Evolutionary conservation across 495 filamentous ascomycete genomes (phyloP).

Genomic region (Delitschia confertaspora): DNA sequence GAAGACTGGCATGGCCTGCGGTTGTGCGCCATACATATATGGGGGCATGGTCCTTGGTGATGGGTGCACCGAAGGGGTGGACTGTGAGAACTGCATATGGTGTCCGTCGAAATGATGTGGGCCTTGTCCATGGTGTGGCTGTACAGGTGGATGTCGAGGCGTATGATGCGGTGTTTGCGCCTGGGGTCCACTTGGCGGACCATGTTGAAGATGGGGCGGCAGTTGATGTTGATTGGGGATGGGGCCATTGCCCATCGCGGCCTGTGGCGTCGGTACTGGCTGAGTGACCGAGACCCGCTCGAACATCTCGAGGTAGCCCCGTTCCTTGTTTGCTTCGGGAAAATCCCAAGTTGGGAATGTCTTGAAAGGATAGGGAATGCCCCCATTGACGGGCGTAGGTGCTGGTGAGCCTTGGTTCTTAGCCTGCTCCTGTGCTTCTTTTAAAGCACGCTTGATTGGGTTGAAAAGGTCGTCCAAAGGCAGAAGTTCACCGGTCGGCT

Average conservation of each 20-base stretch:
- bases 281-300: slow-evolving; percentile 49
- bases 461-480: slow-evolving; percentile 63
- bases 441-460: slow-evolving; percentile 63
- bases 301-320: slow-evolving; percentile 68
- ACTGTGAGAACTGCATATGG: slow-evolving; percentile 73
- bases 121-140: slow-evolving; percentile 37
- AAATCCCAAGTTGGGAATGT: slow-evolving; percentile 73
- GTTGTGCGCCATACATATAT: slow-evolving; percentile 54
- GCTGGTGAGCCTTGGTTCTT: slow-evolving; percentile 42
- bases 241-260: slow-evolving; percentile 48
- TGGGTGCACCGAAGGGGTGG: slow-evolving; percentile 53
- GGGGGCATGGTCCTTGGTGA: slow-evolving; percentile 68
- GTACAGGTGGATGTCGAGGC: slow-evolving; percentile 30
- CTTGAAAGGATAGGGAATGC: slow-evolving; percentile 66
- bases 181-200: slow-evolving; percentile 23
- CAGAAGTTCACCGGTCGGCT: slow-evolving; percentile 47
- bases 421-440: slow-evolving; percentile 42
- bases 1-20: slow-evolving; percentile 20
- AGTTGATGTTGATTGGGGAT: slow-evolving; percentile 72
- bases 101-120: slow-evolving; percentile 70
- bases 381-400: slow-evolving; percentile 57
- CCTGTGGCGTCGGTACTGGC: slow-evolving; percentile 59
- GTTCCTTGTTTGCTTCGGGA: slow-evolving; percentile 52
- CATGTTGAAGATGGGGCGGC: slow-evolving; percentile 42
- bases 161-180: slow-evolving; percentile 31